Conservation (phyloP, 31 red algal species). For the Asparagopsis taxiformis region DNA sequence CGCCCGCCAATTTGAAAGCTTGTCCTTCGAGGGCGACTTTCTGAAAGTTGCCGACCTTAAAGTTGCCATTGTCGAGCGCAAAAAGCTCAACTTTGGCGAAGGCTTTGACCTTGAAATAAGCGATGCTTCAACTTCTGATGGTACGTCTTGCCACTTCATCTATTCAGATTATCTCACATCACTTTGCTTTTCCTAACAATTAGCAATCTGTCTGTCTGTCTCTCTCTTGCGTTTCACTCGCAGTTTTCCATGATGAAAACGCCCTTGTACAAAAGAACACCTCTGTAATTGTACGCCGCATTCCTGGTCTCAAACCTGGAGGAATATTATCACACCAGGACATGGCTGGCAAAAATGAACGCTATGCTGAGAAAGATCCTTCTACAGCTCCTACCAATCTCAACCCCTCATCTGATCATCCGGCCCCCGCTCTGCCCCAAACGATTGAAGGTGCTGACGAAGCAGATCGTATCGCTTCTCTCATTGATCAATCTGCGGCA, state of each 20-base stretch:
- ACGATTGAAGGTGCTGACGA: conserved; percentile 84
- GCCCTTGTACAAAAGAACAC: conserved; percentile 95
- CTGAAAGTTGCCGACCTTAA: conserved; percentile 97
- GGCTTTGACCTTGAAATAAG: conserved; percentile 98
- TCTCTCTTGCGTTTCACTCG: conserved; percentile 10
- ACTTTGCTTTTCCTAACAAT: not conserved
- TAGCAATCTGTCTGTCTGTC: conserved; percentile 17
- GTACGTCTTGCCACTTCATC: conserved; percentile 44
- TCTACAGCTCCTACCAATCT: conserved; percentile 3
- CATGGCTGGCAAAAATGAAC: conserved; percentile 98
- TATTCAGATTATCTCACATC: not conserved
- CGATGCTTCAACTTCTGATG: conserved; percentile 94
- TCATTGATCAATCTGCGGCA: conserved; percentile 67
- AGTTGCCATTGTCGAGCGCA: conserved; percentile 94
- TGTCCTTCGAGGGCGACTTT: conserved; percentile 96
- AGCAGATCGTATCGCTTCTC: conserved; percentile 76
- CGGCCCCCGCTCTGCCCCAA: conserved; percentile 34
- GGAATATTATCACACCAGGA: conserved; percentile 88
- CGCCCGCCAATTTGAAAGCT: conserved; percentile 85
- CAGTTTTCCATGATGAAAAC: conserved; percentile 91
- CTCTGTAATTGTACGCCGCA: conserved; percentile 92
- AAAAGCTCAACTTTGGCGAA: conserved; percentile 97
- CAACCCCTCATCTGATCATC: conserved; percentile 14
- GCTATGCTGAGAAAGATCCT: conserved; percentile 87
- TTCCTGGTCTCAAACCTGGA: conserved; percentile 87